Percentiles rank a stretch among this genome's conserved stretches.
Conservation (phyloP, 352 stramenopile genomes). For the Pythium chondricola region DNA sequence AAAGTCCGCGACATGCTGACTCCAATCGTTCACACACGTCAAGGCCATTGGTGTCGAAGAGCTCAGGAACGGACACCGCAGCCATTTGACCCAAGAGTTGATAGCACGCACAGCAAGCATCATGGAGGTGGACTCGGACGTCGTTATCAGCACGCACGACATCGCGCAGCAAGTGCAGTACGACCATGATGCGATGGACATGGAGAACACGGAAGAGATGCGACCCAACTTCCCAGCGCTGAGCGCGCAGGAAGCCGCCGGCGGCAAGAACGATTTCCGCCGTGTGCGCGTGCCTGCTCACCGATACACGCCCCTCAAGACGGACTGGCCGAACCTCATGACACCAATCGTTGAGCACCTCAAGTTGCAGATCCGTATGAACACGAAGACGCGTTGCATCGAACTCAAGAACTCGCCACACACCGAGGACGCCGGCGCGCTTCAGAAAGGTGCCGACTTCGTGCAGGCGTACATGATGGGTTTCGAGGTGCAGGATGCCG, state of each 20-base stretch:
- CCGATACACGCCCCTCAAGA: conserved; percentile 97
- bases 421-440: conserved; percentile 90
- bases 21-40: conserved; percentile 20
- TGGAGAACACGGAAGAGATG: conserved; percentile 39
- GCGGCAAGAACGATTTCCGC: conserved; percentile 94
- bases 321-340: conserved; percentile 98
- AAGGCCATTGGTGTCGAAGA: conserved; percentile 8
- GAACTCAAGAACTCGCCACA: conserved; percentile 95
- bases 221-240: conserved; percentile 72
- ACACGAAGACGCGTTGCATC: conserved; percentile 97
- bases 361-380: conserved; percentile 98
- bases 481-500: conserved; percentile 97
- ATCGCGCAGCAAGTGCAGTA: conserved; percentile 51
- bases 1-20: conserved; percentile 8
- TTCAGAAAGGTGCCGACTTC: conserved; percentile 98
- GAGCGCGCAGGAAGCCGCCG: conserved; percentile 60
- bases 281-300: conserved; percentile 94
- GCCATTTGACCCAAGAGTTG: neutral
- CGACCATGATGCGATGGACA: conserved; percentile 44
- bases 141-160: conserved; percentile 45
- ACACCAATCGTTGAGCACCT: conserved; percentile 98
- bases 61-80: conserved; percentile 1
- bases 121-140: conserved; percentile 75
- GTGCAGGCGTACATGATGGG: conserved; percentile 99
- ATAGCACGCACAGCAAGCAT: neutral